A percentile compares a stretch with the other conserved stretches of the same genome.
phyloP scores from a whole-genome alignment of 164 flowering plant species.

The Cinnamomum micranthum region DNA sequence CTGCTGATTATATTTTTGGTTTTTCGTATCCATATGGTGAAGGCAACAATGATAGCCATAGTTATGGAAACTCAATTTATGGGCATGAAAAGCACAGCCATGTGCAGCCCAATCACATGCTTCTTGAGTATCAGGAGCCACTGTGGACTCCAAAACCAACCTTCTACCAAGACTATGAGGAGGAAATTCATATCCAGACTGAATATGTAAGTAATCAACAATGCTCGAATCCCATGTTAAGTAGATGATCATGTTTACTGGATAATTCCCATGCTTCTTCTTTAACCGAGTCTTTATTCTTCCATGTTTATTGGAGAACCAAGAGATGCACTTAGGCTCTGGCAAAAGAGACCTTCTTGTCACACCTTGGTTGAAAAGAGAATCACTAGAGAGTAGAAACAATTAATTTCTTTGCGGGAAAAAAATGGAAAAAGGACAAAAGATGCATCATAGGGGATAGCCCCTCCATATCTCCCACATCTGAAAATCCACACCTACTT shows the following conservation, averaged over 20 bases:
- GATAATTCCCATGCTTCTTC: not conserved
- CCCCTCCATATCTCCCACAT: not conserved
- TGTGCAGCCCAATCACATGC: not conserved
- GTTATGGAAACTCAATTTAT: constrained; percentile 14
- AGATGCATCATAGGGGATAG: not conserved
- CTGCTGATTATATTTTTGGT: constrained; percentile 72
- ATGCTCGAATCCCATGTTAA: not conserved
- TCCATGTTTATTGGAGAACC: not conserved
- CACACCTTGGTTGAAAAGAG: not conserved
- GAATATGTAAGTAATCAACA: constrained; percentile 4
- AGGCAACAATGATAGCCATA: constrained; percentile 16
- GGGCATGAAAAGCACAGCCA: constrained; percentile 10
- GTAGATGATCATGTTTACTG: too few relatives aligned
- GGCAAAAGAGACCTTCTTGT: not conserved
- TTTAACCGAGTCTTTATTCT: not conserved
- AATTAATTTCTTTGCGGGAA: not conserved
- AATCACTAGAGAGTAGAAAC: not conserved
- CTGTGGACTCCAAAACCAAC: not conserved
- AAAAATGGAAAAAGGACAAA: not conserved
- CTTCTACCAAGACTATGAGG: constrained; percentile 2
- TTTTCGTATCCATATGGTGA: constrained; percentile 33
- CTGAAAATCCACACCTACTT: not conserved
- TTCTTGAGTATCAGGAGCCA: not conserved
- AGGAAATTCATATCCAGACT: not conserved
- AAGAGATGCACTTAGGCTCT: not conserved